Evolutionary conservation across 805 yeast species (phyloP).

Genomic region (Nematodospora valgi): DNA sequence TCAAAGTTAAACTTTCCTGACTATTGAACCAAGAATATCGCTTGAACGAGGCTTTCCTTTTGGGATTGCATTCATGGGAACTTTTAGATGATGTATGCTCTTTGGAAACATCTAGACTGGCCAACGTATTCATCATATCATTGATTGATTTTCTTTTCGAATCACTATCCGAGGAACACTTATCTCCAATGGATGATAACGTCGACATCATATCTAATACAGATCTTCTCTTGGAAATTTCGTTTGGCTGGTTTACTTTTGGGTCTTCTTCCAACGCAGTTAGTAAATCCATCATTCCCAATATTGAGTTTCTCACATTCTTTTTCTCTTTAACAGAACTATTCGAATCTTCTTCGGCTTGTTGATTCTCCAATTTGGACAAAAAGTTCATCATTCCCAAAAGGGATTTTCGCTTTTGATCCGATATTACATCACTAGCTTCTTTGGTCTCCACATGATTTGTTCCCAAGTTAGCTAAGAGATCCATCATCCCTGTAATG

Average conservation of each 20-base stretch:
- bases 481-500: conserved; percentile 27
- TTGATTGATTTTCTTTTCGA: conserved; percentile 22
- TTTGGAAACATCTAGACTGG: conserved; percentile 10
- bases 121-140: conserved; percentile 31
- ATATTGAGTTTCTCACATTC: conserved; percentile 10
- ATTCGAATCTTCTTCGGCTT: not conserved
- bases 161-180: not conserved
- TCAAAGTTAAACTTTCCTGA: conserved; percentile 17
- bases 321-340: not conserved
- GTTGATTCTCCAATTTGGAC: not conserved
- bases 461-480: conserved; percentile 19
- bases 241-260: not conserved
- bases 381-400: conserved; percentile 8
- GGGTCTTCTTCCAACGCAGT: conserved; percentile 9
- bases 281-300: conserved; percentile 15
- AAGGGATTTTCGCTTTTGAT: conserved; percentile 1
- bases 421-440: not conserved
- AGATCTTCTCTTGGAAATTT: conserved; percentile 15
- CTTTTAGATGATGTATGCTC: not conserved
- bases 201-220: conserved; percentile 28
- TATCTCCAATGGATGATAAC: conserved; percentile 17
- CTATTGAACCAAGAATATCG: conserved; percentile 30
- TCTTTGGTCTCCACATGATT: not conserved
- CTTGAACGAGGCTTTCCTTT: conserved; percentile 6
- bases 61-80: not conserved